A percentile compares a stretch with the other conserved stretches of the same genome.
These are phyloP conservation scores for Cercospora sp. DNA, from an alignment of 2,329 filamentous ascomycete species.

Conservation along the genomic window DNA sequence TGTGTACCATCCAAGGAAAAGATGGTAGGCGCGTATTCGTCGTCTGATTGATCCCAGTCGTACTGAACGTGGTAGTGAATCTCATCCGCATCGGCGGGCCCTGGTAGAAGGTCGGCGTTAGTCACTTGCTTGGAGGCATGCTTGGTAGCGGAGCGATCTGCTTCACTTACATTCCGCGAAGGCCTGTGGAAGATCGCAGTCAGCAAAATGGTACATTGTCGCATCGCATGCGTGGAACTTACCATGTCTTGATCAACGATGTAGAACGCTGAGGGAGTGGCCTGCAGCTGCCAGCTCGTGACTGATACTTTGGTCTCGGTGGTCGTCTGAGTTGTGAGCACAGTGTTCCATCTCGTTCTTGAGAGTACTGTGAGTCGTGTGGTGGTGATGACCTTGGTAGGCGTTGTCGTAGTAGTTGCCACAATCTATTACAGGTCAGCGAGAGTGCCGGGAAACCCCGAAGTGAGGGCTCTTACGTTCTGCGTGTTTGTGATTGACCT, in stretches of 20 bases:
- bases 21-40: not conserved
- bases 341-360: not conserved
- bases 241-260: not conserved
- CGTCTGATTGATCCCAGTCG: slow-evolving; percentile 2
- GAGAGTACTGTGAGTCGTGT: not conserved
- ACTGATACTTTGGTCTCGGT: not conserved
- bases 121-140: not conserved
- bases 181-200: not conserved
- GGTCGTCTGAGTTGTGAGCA: not conserved
- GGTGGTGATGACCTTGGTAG: not conserved
- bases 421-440: not conserved
- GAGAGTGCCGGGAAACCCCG: not conserved
- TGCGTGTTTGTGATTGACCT: not conserved
- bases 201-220: not conserved
- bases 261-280: not conserved
- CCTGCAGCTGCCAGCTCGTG: not conserved
- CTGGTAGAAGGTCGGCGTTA: not conserved
- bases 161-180: not conserved
- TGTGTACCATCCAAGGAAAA: not conserved
- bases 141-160: not conserved
- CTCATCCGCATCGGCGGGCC: not conserved
- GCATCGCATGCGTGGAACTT: not conserved
- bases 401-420: not conserved
- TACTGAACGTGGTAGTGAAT: not conserved
- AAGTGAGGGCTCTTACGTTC: not conserved